A percentile compares a stretch with the other conserved stretches of the same genome.
Conservation (phyloP, 1,284 basidiomycete species). For the Puccinia novopanici region DNA sequence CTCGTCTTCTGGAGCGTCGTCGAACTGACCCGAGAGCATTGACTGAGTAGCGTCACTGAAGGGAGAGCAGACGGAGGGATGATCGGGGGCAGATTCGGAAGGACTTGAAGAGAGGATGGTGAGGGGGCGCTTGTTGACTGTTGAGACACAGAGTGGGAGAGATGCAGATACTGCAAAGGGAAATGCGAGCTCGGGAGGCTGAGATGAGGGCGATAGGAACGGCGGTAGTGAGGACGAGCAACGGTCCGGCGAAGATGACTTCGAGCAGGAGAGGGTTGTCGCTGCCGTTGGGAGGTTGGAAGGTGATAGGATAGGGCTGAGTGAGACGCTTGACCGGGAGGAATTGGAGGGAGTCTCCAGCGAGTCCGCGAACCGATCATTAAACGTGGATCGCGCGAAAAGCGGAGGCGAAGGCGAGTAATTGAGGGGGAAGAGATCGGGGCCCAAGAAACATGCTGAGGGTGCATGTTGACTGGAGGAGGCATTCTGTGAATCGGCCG, state of each 20-base stretch:
- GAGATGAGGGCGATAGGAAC: not conserved
- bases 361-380: not conserved
- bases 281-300: not conserved
- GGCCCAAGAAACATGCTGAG: not conserved
- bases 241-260: not conserved
- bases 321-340: not conserved
- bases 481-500: not conserved
- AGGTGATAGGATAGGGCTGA: not conserved
- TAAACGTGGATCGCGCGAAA: not conserved
- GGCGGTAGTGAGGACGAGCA: not conserved
- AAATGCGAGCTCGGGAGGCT: not conserved
- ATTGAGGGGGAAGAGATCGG: not conserved
- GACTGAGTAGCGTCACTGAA: not conserved
- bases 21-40: conserved; percentile 31
- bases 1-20: conserved; percentile 32
- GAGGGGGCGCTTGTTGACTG: not conserved
- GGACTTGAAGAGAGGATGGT: conserved; percentile 3
- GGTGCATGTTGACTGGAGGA: not conserved
- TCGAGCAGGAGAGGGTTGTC: not conserved
- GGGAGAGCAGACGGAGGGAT: not conserved
- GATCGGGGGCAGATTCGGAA: not conserved
- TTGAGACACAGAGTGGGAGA: not conserved
- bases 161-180: not conserved
- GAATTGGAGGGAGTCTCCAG: not conserved
- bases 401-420: not conserved